phyloP scores from a whole-genome alignment of 2,329 filamentous ascomycete species.

The Didymella pinodella region DNA sequence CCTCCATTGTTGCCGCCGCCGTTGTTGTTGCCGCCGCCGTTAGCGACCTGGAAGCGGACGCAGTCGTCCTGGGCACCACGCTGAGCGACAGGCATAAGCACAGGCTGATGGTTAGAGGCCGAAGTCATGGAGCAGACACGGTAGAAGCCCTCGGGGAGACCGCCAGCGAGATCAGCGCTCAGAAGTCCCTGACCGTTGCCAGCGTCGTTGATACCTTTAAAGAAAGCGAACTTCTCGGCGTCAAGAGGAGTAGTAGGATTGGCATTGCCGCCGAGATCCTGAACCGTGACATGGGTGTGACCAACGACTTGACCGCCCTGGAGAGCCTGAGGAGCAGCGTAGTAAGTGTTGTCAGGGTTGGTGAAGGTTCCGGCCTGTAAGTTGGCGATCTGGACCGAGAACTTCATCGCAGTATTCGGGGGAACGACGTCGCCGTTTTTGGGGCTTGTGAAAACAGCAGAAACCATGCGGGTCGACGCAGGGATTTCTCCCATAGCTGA shows the following conservation, averaged over 20 bases:
- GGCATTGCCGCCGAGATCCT: conserved; percentile 54
- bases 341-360: conserved; percentile 64
- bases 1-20: conserved; percentile 12
- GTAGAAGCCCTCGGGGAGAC: conserved; percentile 59
- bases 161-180: conserved; percentile 55
- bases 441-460: conserved; percentile 61
- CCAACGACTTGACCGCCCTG: conserved; percentile 54
- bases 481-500: conserved; percentile 66
- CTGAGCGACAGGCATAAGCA: conserved; percentile 65
- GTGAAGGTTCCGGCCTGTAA: conserved; percentile 63
- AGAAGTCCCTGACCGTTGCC: conserved; percentile 59
- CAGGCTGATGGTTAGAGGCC: conserved; percentile 63
- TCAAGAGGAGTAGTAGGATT: conserved; percentile 50
- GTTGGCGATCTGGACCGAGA: conserved; percentile 59
- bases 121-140: conserved; percentile 63
- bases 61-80: conserved; percentile 64
- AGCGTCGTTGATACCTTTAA: conserved; percentile 65
- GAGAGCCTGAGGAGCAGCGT: conserved; percentile 63
- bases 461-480: conserved; percentile 61
- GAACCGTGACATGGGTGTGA: conserved; percentile 62
- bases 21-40: conserved; percentile 9
- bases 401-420: conserved; percentile 56
- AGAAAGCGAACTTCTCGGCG: conserved; percentile 61
- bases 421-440: conserved; percentile 52
- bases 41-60: conserved; percentile 56